Conservation (phyloP, 371 early-diverging fungal genomes). For the Paraphysoderma sedebokerense region DNA sequence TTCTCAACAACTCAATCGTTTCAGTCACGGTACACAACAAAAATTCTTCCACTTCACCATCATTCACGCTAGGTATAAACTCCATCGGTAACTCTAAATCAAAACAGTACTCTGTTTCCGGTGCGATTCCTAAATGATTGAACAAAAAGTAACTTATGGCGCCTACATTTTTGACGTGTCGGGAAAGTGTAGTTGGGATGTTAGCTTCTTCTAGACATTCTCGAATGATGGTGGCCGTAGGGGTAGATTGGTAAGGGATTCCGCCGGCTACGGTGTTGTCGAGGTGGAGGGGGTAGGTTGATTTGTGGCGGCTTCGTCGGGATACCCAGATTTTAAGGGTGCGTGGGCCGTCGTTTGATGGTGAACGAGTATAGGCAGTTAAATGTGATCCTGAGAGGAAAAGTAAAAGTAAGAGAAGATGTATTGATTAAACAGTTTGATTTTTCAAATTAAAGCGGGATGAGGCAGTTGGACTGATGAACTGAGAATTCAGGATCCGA, state of each 20-base stretch:
- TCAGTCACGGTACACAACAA: constrained; percentile 51
- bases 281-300: constrained; percentile 66
- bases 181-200: constrained; percentile 35
- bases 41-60: constrained; percentile 82
- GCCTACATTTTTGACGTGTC: constrained; percentile 32
- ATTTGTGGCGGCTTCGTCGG: constrained; percentile 52
- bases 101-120: constrained; percentile 45
- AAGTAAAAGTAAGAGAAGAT: no score
- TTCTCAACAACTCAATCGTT: constrained; percentile 26
- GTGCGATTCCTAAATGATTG: constrained; percentile 1
- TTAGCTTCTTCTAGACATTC: constrained; percentile 86
- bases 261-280: constrained; percentile 87
- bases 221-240: constrained; percentile 49
- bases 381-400: constrained; percentile 49
- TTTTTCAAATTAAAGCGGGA: background rate
- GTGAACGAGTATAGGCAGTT: constrained; percentile 41
- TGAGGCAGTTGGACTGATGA: background rate
- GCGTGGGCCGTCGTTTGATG: constrained; percentile 10
- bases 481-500: constrained; percentile 4
- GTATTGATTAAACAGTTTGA: no score
- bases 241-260: constrained; percentile 41
- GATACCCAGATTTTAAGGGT: constrained; percentile 69
- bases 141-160: constrained; percentile 44
- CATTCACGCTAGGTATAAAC: constrained; percentile 50
- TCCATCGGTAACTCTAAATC: constrained; percentile 54